A percentile compares a stretch with the other conserved stretches of the same genome.
Conservation (phyloP, 108 stramenopile species). For the Aurantiochytrium sp. region DNA sequence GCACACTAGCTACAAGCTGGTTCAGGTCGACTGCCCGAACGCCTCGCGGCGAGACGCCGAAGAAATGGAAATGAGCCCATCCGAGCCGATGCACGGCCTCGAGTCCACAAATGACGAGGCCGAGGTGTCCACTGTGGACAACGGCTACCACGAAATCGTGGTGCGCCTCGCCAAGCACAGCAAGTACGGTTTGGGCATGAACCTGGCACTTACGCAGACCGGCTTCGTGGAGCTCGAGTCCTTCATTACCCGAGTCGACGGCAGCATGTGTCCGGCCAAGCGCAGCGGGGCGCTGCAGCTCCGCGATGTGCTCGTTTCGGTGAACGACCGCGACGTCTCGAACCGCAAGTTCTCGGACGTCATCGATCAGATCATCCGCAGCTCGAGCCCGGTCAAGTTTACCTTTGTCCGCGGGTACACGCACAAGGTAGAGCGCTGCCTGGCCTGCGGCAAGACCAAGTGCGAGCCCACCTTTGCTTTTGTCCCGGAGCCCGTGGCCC, state of each 20-base stretch:
- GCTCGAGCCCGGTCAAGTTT: neutral
- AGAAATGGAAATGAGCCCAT: neutral
- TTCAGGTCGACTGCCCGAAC: neutral
- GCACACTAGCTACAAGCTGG: neutral
- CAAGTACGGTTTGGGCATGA: neutral
- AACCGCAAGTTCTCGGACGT: neutral
- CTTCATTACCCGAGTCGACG: neutral
- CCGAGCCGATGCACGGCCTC: neutral
- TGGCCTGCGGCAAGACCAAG: neutral
- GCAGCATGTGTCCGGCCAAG: neutral
- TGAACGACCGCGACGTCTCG: neutral
- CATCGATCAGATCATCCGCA: neutral
- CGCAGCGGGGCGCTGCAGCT: neutral
- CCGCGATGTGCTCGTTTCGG: neutral
- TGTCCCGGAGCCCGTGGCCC: neutral
- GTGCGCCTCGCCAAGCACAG: neutral
- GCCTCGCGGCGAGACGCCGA: neutral
- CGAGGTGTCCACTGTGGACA: neutral
- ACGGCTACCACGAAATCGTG: slow-evolving; percentile 2
- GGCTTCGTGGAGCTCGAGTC: neutral
- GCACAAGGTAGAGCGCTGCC: neutral
- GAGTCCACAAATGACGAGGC: neutral
- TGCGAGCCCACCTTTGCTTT: neutral
- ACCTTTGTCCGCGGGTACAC: slow-evolving; percentile 12
- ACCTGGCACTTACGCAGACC: neutral